Percentiles rank a stretch among this genome's conserved stretches.
These are phyloP conservation scores for Neurospora sp. DNA, from an alignment of 495 filamentous ascomycete species.

Conservation along the genomic window DNA sequence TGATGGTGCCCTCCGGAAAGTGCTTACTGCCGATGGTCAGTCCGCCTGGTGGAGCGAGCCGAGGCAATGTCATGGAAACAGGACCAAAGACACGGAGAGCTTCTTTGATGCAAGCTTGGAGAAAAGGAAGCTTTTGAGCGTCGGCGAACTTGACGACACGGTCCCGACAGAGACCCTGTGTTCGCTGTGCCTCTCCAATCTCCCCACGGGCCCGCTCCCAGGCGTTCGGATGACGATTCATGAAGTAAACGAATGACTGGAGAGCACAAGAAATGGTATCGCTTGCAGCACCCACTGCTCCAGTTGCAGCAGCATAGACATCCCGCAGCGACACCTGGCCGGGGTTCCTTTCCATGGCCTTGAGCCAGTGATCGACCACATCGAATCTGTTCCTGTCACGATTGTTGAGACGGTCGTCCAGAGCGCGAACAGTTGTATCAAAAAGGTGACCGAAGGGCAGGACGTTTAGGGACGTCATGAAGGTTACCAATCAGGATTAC, in stretches of 20 bases:
- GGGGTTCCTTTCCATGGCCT: not conserved
- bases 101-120: constrained; percentile 47
- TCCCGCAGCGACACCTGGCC: not conserved
- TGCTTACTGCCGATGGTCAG: constrained; percentile 12
- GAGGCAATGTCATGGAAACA: constrained; percentile 37
- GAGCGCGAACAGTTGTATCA: constrained; percentile 27
- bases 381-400: constrained; percentile 11
- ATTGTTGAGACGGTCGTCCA: constrained; percentile 27
- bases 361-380: not conserved
- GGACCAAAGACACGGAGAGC: constrained; percentile 46
- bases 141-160: constrained; percentile 34
- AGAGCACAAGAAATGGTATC: constrained; percentile 1
- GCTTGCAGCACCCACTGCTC: not conserved
- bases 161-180: constrained; percentile 18
- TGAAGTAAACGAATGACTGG: not conserved
- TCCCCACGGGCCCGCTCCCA: not conserved
- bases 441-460: constrained; percentile 34
- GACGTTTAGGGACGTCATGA: constrained; percentile 29
- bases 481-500: constrained; percentile 26
- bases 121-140: constrained; percentile 38
- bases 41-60: constrained; percentile 42
- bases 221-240: not conserved
- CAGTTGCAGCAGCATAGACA: not conserved
- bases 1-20: constrained; percentile 19
- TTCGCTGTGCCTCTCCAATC: not conserved